phyloP scores from a whole-genome alignment of 2,329 filamentous ascomycete genomes.

The Colletotrichum viniferum region DNA sequence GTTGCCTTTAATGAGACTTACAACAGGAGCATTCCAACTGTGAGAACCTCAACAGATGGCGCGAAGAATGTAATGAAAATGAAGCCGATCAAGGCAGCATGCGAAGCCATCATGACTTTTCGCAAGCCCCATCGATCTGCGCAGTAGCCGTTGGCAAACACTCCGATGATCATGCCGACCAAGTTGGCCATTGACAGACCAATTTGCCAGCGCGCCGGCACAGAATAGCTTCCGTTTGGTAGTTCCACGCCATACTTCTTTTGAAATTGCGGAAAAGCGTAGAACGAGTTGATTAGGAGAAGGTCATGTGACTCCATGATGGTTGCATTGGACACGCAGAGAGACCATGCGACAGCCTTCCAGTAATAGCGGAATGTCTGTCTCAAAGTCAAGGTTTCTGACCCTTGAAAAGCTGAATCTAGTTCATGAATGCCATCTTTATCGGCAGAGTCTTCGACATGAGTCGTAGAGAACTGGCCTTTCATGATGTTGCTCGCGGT shows the following conservation, averaged over 20 bases:
- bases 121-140: conserved; percentile 46
- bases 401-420: background rate
- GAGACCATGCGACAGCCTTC: conserved; percentile 26
- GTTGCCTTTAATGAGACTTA: conserved; percentile 18
- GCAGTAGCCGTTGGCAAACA: conserved; percentile 42
- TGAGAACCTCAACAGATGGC: conserved; percentile 43
- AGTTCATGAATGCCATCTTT: background rate
- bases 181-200: conserved; percentile 34
- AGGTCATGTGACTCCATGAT: conserved; percentile 37
- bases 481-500: background rate
- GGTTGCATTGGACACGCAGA: conserved; percentile 35
- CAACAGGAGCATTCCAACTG: conserved; percentile 49
- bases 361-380: background rate
- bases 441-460: background rate
- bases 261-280: conserved; percentile 36
- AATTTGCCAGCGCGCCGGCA: conserved; percentile 45
- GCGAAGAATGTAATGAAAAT: conserved; percentile 55
- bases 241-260: conserved; percentile 37
- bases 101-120: conserved; percentile 42
- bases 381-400: background rate
- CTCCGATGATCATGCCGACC: conserved; percentile 36
- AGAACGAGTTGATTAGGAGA: conserved; percentile 40
- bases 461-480: background rate
- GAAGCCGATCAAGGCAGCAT: conserved; percentile 42
- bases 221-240: conserved; percentile 34